These are phyloP conservation scores for Geotrichum restrictum DNA, from an alignment of 1,139 yeast genomes.

Conservation along the genomic window DNA sequence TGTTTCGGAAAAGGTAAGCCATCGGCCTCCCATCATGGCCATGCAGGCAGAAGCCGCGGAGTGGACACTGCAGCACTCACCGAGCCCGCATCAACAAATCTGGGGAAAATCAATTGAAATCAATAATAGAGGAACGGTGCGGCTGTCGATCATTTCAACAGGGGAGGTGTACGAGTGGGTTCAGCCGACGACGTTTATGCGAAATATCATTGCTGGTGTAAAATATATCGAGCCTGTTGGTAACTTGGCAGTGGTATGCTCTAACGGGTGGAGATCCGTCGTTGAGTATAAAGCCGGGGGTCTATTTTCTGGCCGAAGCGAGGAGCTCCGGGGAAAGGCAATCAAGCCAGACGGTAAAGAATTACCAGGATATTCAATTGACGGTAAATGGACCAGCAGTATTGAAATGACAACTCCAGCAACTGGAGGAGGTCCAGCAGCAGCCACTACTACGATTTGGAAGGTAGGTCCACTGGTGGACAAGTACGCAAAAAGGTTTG, in stretches of 20 bases:
- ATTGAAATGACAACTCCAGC: constrained; percentile 24
- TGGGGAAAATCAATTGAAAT: constrained; percentile 95
- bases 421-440: no score
- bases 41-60: constrained; percentile 63
- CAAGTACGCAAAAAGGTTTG: constrained; percentile 62
- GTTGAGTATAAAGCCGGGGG: constrained; percentile 68
- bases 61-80: constrained; percentile 75
- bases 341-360: constrained; percentile 40
- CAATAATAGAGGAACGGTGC: constrained; percentile 64
- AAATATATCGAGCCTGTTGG: constrained; percentile 88
- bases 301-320: constrained; percentile 85
- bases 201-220: constrained; percentile 91
- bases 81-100: constrained; percentile 81
- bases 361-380: constrained; percentile 42
- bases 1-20: constrained; percentile 73
- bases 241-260: constrained; percentile 60
- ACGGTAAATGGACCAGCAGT: constrained; percentile 70
- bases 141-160: constrained; percentile 51
- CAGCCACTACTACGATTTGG: constrained; percentile 50
- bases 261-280: constrained; percentile 63
- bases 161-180: constrained; percentile 76
- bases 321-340: constrained; percentile 62
- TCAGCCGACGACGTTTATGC: constrained; percentile 77
- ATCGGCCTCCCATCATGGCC: constrained; percentile 80
- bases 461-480: constrained; percentile 60